Conservation (phyloP, 352 stramenopile genomes). For the Globisporangium takayamanum region DNA sequence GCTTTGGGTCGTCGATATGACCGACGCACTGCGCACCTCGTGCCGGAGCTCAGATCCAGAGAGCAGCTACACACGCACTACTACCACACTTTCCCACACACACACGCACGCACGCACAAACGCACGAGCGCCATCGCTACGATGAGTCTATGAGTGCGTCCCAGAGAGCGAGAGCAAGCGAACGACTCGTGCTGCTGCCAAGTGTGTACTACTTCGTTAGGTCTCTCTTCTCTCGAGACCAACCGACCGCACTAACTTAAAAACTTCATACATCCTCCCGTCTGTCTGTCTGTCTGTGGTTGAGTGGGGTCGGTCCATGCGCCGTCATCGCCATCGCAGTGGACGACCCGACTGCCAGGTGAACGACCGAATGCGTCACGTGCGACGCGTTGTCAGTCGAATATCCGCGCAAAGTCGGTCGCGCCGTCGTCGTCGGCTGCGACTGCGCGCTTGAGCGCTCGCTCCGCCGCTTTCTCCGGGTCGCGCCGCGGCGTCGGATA, state of each 20-base stretch:
- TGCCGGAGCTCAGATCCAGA: no score
- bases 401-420: conserved; percentile 43
- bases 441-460: conserved; percentile 36
- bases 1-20: conserved; percentile 22
- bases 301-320: no score
- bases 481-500: conserved; percentile 43
- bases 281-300: not conserved
- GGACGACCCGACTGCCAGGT: no score
- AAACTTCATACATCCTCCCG: not conserved
- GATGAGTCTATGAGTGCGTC: not conserved
- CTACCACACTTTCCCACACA: not conserved
- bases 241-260: not conserved
- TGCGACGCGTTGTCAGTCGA: conserved; percentile 19
- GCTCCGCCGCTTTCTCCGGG: conserved; percentile 33
- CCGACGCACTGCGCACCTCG: not conserved
- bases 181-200: no score
- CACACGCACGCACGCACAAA: no score
- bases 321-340: no score
- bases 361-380: no score
- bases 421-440: conserved; percentile 32
- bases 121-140: no score
- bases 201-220: no score
- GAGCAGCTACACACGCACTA: not conserved
- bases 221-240: no score
- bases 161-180: no score